Percentiles rank a stretch among this genome's conserved stretches.
Evolutionary conservation across 306 rosid genomes (phyloP).

Genomic region (Inga oerstediana): DNA sequence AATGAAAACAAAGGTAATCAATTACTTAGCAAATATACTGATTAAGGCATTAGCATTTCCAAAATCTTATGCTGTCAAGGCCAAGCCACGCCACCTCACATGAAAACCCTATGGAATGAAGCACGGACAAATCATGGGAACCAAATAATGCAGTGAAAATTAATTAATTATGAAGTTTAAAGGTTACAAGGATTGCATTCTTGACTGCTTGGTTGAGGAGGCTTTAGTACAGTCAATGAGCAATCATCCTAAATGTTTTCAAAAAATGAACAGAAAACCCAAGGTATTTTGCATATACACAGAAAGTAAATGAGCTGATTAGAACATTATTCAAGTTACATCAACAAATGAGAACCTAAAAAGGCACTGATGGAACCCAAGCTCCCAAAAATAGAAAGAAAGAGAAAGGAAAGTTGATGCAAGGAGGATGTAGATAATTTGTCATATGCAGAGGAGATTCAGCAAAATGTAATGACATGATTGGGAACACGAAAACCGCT

Average conservation of each 20-base stretch:
- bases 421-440: neutral
- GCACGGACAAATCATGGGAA: neutral
- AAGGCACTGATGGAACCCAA: neutral
- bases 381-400: neutral
- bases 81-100: neutral
- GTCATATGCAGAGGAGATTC: constrained; percentile 10
- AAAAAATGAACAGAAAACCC: constrained; percentile 11
- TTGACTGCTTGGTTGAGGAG: neutral
- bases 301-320: neutral
- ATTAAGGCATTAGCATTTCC: neutral
- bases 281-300: constrained; percentile 2
- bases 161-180: neutral
- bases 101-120: neutral
- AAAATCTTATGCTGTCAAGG: neutral
- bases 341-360: neutral
- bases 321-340: neutral
- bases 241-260: neutral
- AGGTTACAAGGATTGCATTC: neutral
- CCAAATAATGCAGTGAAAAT: neutral
- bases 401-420: neutral
- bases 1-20: neutral
- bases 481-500: neutral
- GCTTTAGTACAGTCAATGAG: neutral
- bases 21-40: constrained; percentile 10
- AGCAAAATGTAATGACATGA: neutral